Conservation (phyloP, 1,139 yeast species). For the Entelexis paramagnoliae region DNA sequence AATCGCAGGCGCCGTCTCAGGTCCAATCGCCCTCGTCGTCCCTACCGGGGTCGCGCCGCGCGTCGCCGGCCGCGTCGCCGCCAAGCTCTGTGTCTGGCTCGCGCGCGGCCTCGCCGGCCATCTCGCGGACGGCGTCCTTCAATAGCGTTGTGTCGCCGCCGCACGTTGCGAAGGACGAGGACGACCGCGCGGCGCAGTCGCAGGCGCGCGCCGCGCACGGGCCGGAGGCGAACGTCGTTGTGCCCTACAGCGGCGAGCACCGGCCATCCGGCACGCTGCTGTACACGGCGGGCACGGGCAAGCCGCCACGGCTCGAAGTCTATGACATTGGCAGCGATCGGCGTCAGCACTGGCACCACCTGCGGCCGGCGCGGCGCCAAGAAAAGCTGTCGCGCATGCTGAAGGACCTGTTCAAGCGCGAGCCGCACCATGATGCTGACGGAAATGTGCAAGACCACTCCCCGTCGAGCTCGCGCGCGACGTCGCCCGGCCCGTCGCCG, state of each 20-base stretch:
- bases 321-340: slow-evolving; percentile 13
- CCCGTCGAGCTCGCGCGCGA: slow-evolving; percentile 40
- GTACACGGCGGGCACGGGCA: slow-evolving; percentile 15
- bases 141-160: not conserved
- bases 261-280: slow-evolving; percentile 3
- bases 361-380: slow-evolving; percentile 69
- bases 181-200: not conserved
- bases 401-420: slow-evolving; percentile 33
- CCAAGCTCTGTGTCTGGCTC: not conserved
- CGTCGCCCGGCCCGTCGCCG: slow-evolving; percentile 42
- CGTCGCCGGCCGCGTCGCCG: not conserved
- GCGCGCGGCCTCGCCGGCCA: not conserved
- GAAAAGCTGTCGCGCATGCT: slow-evolving; percentile 81
- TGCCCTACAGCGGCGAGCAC: not conserved
- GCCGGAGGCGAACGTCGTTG: not conserved
- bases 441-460: not conserved
- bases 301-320: slow-evolving; percentile 21
- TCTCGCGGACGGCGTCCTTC: not conserved
- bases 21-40: not conserved
- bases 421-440: slow-evolving; percentile 42
- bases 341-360: slow-evolving; percentile 56
- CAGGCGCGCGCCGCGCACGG: not conserved
- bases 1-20: not conserved
- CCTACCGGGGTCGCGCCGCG: not conserved
- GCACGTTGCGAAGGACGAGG: not conserved